Evolutionary conservation across 148 eudicot species (phyloP).

Genomic region (Nyssa sinensis): DNA sequence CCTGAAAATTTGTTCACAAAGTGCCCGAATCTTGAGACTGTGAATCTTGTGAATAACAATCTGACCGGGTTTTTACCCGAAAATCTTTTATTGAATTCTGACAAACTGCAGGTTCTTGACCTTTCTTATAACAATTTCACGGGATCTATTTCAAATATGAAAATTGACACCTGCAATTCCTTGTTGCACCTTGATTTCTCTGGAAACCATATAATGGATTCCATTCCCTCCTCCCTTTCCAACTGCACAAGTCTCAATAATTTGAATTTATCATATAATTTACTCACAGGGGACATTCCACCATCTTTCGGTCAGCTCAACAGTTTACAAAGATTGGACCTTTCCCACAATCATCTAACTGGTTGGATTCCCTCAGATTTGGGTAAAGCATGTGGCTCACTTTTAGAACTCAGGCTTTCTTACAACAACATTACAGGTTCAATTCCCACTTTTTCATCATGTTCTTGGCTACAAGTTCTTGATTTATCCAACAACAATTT

Average conservation of each 20-base stretch:
- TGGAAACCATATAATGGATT: constrained; percentile 45
- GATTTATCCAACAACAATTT: constrained; percentile 75
- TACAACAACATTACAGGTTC: constrained; percentile 66
- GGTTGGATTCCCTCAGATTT: constrained; percentile 65
- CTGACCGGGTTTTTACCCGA: constrained; percentile 54
- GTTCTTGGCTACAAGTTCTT: constrained; percentile 65
- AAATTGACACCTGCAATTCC: constrained; percentile 39
- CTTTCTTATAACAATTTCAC: constrained; percentile 50
- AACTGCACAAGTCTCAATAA: constrained; percentile 46
- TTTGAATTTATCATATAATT: constrained; percentile 57
- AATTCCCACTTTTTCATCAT: constrained; percentile 55
- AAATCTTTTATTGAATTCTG: constrained; percentile 30
- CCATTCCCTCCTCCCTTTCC: constrained; percentile 35
- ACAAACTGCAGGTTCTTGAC: constrained; percentile 59
- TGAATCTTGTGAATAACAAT: constrained; percentile 68
- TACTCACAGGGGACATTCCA: constrained; percentile 55
- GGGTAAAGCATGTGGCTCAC: constrained; percentile 62
- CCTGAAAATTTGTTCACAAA: constrained; percentile 43
- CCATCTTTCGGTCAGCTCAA: constrained; percentile 41
- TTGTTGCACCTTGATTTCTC: constrained; percentile 53
- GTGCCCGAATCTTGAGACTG: constrained; percentile 48
- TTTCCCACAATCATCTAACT: constrained; percentile 66
- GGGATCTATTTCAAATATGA: constrained; percentile 35
- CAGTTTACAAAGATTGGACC: constrained; percentile 63
- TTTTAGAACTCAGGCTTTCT: constrained; percentile 55